phyloP scores from a whole-genome alignment of 768 basidiomycete species.

The Mycena floridula region DNA sequence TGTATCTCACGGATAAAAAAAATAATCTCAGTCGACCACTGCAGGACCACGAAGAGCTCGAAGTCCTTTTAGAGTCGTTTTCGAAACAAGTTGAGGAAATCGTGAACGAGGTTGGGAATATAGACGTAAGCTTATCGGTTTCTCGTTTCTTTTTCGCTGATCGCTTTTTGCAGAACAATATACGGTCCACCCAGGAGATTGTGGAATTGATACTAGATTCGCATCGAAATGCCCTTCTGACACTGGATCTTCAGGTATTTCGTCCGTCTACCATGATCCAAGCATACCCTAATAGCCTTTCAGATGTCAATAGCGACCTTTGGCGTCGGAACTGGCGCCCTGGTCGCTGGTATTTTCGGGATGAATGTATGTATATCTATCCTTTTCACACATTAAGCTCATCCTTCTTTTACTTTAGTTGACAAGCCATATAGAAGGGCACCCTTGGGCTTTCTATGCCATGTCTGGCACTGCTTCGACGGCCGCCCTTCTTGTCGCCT shows the following conservation, averaged over 20 bases:
- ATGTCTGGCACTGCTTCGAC: conserved; percentile 56
- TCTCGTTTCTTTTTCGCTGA: neutral
- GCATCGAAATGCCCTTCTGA: conserved; percentile 88
- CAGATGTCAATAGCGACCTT: conserved; percentile 92
- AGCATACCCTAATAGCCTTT: conserved; percentile 2
- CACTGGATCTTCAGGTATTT: conserved; percentile 79
- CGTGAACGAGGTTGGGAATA: conserved; percentile 87
- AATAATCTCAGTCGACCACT: conserved; percentile 50
- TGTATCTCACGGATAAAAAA: conserved; percentile 91
- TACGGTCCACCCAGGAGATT: conserved; percentile 97
- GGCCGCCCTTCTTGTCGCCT: conserved; percentile 56
- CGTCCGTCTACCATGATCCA: conserved; percentile 1
- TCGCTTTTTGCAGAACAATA: conserved; percentile 61
- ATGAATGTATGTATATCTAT: conserved; percentile 74
- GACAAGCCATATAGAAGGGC: conserved; percentile 64
- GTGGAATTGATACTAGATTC: conserved; percentile 95
- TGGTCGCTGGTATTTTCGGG: conserved; percentile 88
- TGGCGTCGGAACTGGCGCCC: conserved; percentile 85
- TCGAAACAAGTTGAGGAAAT: conserved; percentile 96
- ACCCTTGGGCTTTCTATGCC: conserved; percentile 67
- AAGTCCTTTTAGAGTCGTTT: conserved; percentile 90
- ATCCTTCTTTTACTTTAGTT: conserved; percentile 37
- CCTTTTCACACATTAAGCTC: conserved; percentile 7
- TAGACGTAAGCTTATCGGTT: conserved; percentile 47
- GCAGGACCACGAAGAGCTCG: conserved; percentile 89